These are phyloP conservation scores for Haplosporangium gracile DNA, from an alignment of 192 early-diverging fungal species.

Conservation along the genomic window DNA sequence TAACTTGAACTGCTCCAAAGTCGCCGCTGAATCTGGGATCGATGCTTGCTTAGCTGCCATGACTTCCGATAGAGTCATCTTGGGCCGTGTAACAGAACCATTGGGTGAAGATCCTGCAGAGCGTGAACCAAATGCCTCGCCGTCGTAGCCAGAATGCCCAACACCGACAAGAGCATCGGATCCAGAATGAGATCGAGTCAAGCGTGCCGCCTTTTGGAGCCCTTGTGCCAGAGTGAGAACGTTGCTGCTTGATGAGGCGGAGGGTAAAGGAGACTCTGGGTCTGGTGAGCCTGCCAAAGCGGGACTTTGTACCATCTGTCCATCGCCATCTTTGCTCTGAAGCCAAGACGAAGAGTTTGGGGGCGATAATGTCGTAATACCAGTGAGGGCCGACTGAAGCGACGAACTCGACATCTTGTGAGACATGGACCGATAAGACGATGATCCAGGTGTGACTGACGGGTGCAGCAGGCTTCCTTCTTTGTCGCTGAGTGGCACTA, in stretches of 20 bases:
- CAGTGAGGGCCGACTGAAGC: not conserved
- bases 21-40: constrained; percentile 41
- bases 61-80: constrained; percentile 24
- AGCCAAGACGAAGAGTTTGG: not conserved
- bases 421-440: constrained; percentile 5
- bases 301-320: not conserved
- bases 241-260: constrained; percentile 11
- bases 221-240: constrained; percentile 30
- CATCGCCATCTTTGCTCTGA: constrained; percentile 7
- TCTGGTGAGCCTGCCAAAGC: not conserved
- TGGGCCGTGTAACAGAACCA: not conserved
- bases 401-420: constrained; percentile 25
- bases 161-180: not conserved
- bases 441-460: not conserved
- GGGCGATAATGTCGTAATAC: not conserved
- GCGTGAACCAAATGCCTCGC: not conserved
- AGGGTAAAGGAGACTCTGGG: constrained; percentile 11
- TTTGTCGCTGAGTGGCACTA: not conserved
- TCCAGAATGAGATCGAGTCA: constrained; percentile 13
- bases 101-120: not conserved
- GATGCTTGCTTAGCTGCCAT: constrained; percentile 31
- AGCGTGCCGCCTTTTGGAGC: constrained; percentile 27
- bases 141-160: not conserved
- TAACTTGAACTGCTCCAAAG: constrained; percentile 13
- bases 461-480: constrained; percentile 6